Evolutionary conservation across 768 basidiomycete species (phyloP).

Genomic region (Sistotremastrum niveocremeum): DNA sequence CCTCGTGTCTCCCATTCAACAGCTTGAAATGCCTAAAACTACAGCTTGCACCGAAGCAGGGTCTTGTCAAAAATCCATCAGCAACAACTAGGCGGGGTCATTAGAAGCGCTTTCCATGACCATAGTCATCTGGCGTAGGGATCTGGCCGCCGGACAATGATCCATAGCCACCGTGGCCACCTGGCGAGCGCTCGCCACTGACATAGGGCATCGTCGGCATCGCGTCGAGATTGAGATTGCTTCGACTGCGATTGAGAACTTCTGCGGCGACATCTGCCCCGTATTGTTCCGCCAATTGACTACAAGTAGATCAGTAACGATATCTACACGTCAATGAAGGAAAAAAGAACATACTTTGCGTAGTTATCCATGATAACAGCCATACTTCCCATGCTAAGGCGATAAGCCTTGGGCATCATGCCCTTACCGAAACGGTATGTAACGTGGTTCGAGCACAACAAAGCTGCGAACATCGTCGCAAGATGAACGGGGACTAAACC

Average conservation of each 20-base stretch:
- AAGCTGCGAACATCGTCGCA: constrained; percentile 41
- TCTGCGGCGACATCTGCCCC: constrained; percentile 51
- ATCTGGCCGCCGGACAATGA: too few species aligned
- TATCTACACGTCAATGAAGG: neutral
- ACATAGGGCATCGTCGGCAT: constrained; percentile 17
- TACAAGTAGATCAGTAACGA: constrained; percentile 13
- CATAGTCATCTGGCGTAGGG: too few species aligned
- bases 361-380: constrained; percentile 79
- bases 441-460: constrained; percentile 72
- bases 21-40: too few species aligned
- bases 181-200: too few species aligned
- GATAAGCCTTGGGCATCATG: constrained; percentile 76
- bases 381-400: constrained; percentile 60
- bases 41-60: too few species aligned
- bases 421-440: constrained; percentile 83
- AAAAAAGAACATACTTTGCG: constrained; percentile 39
- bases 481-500: constrained; percentile 57
- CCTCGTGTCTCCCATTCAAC: too few species aligned
- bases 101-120: too few species aligned
- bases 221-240: constrained; percentile 30
- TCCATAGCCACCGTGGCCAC: too few species aligned
- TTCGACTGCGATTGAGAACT: constrained; percentile 41
- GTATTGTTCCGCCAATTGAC: constrained; percentile 65
- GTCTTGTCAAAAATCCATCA: too few species aligned
- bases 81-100: too few species aligned